Conservation (phyloP, 2,329 filamentous ascomycete genomes). For the Trichophyton rubrum region DNA sequence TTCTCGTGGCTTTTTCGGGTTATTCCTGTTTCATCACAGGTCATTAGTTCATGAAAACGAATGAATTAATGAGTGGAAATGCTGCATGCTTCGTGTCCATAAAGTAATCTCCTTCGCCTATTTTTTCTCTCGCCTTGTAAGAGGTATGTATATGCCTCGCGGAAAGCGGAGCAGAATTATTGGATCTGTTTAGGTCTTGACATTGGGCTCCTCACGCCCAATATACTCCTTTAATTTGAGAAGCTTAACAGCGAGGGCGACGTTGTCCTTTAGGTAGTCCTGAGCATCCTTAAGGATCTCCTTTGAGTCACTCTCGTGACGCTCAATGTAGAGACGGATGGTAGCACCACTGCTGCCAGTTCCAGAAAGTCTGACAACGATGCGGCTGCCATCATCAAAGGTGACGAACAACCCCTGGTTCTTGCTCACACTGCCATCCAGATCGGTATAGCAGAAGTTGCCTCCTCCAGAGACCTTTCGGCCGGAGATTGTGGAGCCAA, state of each 20-base stretch:
- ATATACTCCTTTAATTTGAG: slow-evolving; percentile 91
- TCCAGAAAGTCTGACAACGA: slow-evolving; percentile 87
- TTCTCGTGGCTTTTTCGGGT: not conserved
- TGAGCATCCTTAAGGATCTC: slow-evolving; percentile 76
- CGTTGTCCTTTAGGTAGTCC: slow-evolving; percentile 83
- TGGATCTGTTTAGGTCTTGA: slow-evolving; percentile 62
- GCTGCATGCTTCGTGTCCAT: not conserved
- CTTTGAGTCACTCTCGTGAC: slow-evolving; percentile 70
- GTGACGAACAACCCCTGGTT: slow-evolving; percentile 93
- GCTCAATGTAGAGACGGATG: slow-evolving; percentile 93
- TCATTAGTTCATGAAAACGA: not conserved
- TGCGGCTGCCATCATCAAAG: slow-evolving; percentile 88
- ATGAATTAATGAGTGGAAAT: not conserved
- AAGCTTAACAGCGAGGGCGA: slow-evolving; percentile 69
- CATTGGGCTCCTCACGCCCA: slow-evolving; percentile 83
- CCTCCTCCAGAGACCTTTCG: slow-evolving; percentile 80
- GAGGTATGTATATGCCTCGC: not conserved
- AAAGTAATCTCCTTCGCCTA: not conserved
- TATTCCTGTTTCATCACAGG: not conserved
- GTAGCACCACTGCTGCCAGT: slow-evolving; percentile 93
- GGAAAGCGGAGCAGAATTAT: not conserved
- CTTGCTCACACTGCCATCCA: slow-evolving; percentile 90
- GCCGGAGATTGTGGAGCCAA: slow-evolving; percentile 69
- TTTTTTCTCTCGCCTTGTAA: not conserved
- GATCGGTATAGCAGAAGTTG: slow-evolving; percentile 95